Evolutionary conservation across 2,329 filamentous ascomycete species (phyloP).

Genomic region (Boeremia exigua): DNA sequence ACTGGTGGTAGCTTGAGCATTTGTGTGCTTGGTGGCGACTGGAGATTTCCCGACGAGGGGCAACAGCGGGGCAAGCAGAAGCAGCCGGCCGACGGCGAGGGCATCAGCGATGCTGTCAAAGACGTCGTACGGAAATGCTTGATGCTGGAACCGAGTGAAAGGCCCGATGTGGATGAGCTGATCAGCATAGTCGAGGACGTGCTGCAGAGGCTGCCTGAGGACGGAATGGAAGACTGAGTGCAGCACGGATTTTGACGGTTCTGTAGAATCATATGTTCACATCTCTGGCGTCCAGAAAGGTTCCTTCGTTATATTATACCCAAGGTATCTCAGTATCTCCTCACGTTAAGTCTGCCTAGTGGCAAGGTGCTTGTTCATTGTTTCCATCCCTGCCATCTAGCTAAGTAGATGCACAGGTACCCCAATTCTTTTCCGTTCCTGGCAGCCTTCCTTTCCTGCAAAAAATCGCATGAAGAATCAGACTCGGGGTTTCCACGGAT

Average conservation of each 20-base stretch:
- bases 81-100: slow-evolving; percentile 52
- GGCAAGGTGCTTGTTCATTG: background rate
- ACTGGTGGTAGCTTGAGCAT: slow-evolving; percentile 92
- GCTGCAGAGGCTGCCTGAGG: slow-evolving; percentile 70
- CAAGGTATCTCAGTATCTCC: background rate
- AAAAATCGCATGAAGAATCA: no score
- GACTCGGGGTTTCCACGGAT: no score
- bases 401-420: no score
- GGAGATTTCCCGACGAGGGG: slow-evolving; percentile 92
- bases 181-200: slow-evolving; percentile 79
- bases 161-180: slow-evolving; percentile 85
- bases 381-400: no score
- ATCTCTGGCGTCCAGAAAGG: background rate
- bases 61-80: slow-evolving; percentile 62
- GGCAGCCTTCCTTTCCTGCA: no score
- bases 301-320: background rate
- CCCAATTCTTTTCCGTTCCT: no score
- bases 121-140: slow-evolving; percentile 88
- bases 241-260: background rate
- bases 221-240: slow-evolving; percentile 46
- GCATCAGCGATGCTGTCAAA: slow-evolving; percentile 81
- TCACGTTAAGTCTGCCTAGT: background rate
- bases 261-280: background rate
- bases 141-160: slow-evolving; percentile 82
- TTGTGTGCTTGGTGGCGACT: slow-evolving; percentile 91